Evolutionary conservation across 345 rosid genomes (phyloP).

Genomic region (Salix udensis): DNA sequence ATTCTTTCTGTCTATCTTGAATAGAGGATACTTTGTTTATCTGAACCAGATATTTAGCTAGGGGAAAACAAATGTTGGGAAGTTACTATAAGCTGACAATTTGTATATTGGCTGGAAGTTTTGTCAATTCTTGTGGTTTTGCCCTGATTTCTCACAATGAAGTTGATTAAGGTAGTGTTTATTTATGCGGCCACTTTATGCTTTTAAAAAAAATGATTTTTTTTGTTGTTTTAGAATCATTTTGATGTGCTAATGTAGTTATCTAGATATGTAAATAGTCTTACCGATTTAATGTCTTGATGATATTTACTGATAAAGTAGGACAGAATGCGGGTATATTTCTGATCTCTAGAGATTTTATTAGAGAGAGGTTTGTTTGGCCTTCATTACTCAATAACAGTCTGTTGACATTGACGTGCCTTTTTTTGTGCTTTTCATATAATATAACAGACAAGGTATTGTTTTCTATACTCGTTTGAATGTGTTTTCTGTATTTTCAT

Average conservation of each 20-base stretch:
- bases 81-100: neutral
- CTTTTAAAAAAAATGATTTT: too few relatives aligned
- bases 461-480: neutral
- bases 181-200: too few relatives aligned
- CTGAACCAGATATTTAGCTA: neutral
- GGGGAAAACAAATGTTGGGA: neutral
- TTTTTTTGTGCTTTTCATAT: neutral
- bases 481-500: neutral
- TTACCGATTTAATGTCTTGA: neutral
- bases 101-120: neutral
- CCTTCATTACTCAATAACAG: neutral
- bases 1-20: neutral
- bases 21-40: neutral
- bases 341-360: neutral
- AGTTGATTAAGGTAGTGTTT: neutral
- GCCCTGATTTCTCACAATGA: neutral
- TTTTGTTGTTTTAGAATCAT: too few relatives aligned
- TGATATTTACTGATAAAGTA: neutral
- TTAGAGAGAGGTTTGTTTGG: neutral
- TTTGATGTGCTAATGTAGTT: too few relatives aligned
- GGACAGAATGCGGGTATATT: neutral
- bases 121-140: neutral
- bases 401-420: neutral
- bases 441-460: neutral
- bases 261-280: neutral